Conservation (phyloP, 1,139 yeast genomes). For the Yamadazyma taylorii region DNA sequence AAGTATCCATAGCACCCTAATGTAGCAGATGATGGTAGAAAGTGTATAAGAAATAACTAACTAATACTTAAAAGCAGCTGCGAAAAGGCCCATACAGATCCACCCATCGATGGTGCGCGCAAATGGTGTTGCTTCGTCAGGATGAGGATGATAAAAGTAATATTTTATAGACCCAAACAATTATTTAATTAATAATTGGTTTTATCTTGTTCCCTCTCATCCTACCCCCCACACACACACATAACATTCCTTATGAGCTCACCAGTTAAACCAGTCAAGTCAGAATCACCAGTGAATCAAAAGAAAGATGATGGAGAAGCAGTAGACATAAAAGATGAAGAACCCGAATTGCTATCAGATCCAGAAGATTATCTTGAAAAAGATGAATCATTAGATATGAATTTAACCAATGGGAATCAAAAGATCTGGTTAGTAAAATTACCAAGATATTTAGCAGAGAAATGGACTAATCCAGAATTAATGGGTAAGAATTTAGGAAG, state of each 20-base stretch:
- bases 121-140: no score
- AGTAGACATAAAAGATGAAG: conserved; percentile 19
- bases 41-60: no score
- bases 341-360: conserved; percentile 40
- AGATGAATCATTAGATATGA: conserved; percentile 63
- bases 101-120: no score
- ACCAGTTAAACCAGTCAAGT: conserved; percentile 8
- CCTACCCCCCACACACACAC: no score
- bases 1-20: conserved; percentile 2
- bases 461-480: conserved; percentile 68
- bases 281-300: conserved; percentile 16
- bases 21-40: no score
- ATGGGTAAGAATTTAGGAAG: conserved; percentile 80
- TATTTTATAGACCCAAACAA: no score
- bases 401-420: conserved; percentile 51
- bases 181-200: no score
- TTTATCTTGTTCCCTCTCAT: no score
- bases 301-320: conserved; percentile 12
- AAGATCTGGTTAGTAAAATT: conserved; percentile 91
- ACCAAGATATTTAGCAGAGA: conserved; percentile 82
- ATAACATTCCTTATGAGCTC: background rate
- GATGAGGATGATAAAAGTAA: no score
- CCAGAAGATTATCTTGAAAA: conserved; percentile 53
- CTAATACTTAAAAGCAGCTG: no score
- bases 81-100: no score